A percentile compares a stretch with the other conserved stretches of the same genome.
phyloP scores from a whole-genome alignment of 2,329 filamentous ascomycete genomes.

The Neofusicoccum cordaticola region DNA sequence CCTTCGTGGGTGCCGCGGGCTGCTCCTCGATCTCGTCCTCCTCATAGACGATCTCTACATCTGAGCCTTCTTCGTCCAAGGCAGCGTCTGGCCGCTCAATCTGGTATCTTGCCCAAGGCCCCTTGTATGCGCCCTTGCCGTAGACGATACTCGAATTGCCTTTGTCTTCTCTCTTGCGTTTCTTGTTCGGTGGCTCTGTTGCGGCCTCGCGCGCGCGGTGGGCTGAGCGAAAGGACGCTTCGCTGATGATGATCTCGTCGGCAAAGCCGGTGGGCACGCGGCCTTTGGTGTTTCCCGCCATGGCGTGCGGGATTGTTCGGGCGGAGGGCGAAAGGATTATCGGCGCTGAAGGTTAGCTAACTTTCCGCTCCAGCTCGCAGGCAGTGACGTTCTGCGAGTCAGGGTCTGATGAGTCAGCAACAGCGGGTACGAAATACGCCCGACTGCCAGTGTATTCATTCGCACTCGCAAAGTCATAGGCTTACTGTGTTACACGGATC shows the following conservation, averaged over 20 bases:
- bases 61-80: slow-evolving; percentile 64
- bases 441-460: too few species aligned
- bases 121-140: slow-evolving; percentile 83
- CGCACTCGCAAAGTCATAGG: too few species aligned
- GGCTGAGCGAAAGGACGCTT: slow-evolving; percentile 83
- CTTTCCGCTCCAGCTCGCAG: not conserved
- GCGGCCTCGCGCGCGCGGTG: slow-evolving; percentile 73
- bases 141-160: slow-evolving; percentile 82
- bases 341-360: not conserved
- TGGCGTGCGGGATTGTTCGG: slow-evolving; percentile 20
- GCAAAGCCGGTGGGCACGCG: slow-evolving; percentile 71
- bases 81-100: slow-evolving; percentile 67
- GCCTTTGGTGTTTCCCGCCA: slow-evolving; percentile 28
- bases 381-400: slow-evolving; percentile 8
- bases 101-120: slow-evolving; percentile 88
- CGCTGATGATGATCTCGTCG: slow-evolving; percentile 83
- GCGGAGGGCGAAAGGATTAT: not conserved
- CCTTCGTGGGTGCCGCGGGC: slow-evolving; percentile 61
- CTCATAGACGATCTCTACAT: slow-evolving; percentile 70
- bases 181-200: slow-evolving; percentile 61
- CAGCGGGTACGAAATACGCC: too few species aligned
- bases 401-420: slow-evolving; percentile 5
- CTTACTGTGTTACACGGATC: too few species aligned
- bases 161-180: slow-evolving; percentile 77
- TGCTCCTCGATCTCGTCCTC: slow-evolving; percentile 66